These are phyloP conservation scores for Talaromyces wortmannii DNA, from an alignment of 495 filamentous ascomycete genomes.

Conservation along the genomic window DNA sequence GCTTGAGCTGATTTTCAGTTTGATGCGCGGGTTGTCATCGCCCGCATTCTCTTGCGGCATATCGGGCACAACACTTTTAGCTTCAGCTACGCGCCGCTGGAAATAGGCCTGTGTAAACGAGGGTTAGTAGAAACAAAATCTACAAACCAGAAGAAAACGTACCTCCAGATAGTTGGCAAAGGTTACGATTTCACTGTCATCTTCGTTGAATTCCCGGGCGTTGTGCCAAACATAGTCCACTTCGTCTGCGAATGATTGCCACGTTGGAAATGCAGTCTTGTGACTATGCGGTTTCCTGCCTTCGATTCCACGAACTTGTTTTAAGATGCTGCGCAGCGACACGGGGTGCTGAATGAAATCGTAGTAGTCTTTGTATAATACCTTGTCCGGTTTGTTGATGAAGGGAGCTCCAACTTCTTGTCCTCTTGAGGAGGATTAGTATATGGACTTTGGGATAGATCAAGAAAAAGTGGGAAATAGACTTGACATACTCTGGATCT, in stretches of 20 bases:
- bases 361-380: constrained; percentile 58
- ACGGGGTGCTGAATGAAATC: constrained; percentile 66
- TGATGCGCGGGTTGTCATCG: constrained; percentile 38
- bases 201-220: constrained; percentile 82
- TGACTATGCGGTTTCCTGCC: constrained; percentile 57
- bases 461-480: not conserved
- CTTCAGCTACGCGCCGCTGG: constrained; percentile 55
- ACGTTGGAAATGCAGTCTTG: constrained; percentile 66
- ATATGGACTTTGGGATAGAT: not conserved
- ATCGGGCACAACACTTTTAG: constrained; percentile 57
- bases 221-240: constrained; percentile 77
- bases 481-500: constrained; percentile 48
- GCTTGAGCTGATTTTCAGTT: constrained; percentile 55
- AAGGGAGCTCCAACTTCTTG: constrained; percentile 22
- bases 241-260: constrained; percentile 74
- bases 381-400: constrained; percentile 25
- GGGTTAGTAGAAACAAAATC: constrained; percentile 15
- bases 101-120: constrained; percentile 49
- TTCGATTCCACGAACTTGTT: constrained; percentile 60
- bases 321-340: constrained; percentile 63
- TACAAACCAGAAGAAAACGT: constrained; percentile 12
- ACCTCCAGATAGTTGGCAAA: constrained; percentile 73
- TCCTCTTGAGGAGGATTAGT: constrained; percentile 17
- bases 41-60: constrained; percentile 57
- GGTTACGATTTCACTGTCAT: constrained; percentile 68